Conservation (phyloP, 371 early-diverging fungal species). For the Apophysomyces variabilis region DNA sequence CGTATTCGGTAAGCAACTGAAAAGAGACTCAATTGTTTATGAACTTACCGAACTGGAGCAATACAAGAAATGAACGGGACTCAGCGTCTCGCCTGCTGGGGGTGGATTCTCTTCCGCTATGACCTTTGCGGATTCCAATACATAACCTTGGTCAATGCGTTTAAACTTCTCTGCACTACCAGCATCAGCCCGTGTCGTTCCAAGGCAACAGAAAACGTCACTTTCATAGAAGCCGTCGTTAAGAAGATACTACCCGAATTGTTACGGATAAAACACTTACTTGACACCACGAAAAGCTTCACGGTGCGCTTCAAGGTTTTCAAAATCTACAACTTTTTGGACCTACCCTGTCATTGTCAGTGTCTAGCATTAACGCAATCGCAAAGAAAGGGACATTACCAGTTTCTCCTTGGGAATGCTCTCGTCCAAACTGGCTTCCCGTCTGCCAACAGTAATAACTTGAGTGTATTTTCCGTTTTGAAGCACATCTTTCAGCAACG, state of each 20-base stretch:
- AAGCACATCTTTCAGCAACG: slow-evolving; percentile 65
- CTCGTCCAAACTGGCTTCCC: slow-evolving; percentile 54
- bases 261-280: slow-evolving; percentile 27
- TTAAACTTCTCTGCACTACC: slow-evolving; percentile 70
- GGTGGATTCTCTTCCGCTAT: slow-evolving; percentile 62
- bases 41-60: slow-evolving; percentile 55
- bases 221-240: slow-evolving; percentile 27
- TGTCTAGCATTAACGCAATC: background rate
- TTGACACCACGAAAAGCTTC: slow-evolving; percentile 44
- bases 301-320: slow-evolving; percentile 45
- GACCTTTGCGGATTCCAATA: slow-evolving; percentile 65
- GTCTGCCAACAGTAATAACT: slow-evolving; percentile 69
- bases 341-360: slow-evolving; percentile 22
- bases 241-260: background rate
- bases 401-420: slow-evolving; percentile 60
- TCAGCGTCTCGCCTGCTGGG: slow-evolving; percentile 25
- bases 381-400: slow-evolving; percentile 22
- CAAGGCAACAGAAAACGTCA: slow-evolving; percentile 71
- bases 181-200: slow-evolving; percentile 69
- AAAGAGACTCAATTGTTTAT: background rate
- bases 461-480: slow-evolving; percentile 59
- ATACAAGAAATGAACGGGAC: slow-evolving; percentile 68
- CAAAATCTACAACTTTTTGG: slow-evolving; percentile 51
- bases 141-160: slow-evolving; percentile 79
- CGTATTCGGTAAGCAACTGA: background rate